phyloP scores from a whole-genome alignment of 148 eudicot genomes.

The Rhododendron vialii region DNA sequence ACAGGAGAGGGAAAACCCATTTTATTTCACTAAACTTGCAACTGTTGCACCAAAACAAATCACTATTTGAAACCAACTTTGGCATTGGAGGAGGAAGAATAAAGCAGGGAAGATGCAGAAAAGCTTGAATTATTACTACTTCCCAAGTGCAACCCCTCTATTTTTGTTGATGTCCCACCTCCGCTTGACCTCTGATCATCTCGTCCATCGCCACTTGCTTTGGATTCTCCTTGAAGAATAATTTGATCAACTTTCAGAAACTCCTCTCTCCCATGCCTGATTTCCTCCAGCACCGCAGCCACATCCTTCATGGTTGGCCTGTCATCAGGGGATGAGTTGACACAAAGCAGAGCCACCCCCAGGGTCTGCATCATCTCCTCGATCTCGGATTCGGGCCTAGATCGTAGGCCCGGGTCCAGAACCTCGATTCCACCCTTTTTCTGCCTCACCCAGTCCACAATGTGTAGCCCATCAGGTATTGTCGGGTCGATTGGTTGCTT shows the following conservation, averaged over 20 bases:
- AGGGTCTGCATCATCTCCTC: constrained; percentile 72
- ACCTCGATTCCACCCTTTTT: constrained; percentile 49
- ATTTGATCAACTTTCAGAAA: constrained; percentile 41
- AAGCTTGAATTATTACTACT: constrained; percentile 62
- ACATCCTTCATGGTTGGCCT: constrained; percentile 87
- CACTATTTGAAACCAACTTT: constrained; percentile 20
- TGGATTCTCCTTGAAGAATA: constrained; percentile 28
- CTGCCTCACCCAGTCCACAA: constrained; percentile 75
- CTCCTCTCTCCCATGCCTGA: constrained; percentile 67
- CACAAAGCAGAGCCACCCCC: constrained; percentile 71
- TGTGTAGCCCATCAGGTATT: constrained; percentile 65
- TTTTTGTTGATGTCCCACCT: constrained; percentile 34
- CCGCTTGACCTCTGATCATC: constrained; percentile 17
- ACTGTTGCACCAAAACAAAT: not conserved
- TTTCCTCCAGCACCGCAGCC: constrained; percentile 78
- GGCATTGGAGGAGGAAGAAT: constrained; percentile 41
- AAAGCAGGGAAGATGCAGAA: constrained; percentile 65
- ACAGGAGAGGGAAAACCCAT: not conserved
- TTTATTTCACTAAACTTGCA: not conserved
- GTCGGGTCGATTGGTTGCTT: constrained; percentile 93
- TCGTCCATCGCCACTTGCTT: not conserved
- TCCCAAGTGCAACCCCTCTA: constrained; percentile 21
- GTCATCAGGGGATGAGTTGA: constrained; percentile 56
- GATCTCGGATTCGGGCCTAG: constrained; percentile 52
- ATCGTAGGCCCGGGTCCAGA: constrained; percentile 38